Evolutionary conservation across 495 filamentous ascomycete species (phyloP).

Genomic region (Xylaria longipes): DNA sequence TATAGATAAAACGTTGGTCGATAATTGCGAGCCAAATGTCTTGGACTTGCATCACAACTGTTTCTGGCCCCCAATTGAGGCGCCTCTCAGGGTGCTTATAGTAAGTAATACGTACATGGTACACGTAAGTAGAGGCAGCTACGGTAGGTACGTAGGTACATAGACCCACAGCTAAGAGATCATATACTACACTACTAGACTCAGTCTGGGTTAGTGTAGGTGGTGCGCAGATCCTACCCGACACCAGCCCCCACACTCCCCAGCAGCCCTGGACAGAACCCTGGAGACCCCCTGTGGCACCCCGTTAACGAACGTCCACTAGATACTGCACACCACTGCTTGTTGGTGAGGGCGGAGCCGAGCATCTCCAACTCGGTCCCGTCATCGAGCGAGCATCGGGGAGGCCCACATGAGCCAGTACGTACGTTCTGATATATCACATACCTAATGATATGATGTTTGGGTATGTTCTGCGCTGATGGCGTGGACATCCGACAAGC

Average conservation of each 20-base stretch:
- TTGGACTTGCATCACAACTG: background rate
- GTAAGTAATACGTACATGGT: background rate
- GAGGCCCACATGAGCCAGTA: background rate
- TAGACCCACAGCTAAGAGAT: background rate
- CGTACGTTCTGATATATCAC: background rate
- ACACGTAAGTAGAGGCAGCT: no score
- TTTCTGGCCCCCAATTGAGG: background rate
- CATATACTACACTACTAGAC: background rate
- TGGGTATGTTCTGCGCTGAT: background rate
- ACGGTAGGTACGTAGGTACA: no score
- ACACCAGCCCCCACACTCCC: background rate
- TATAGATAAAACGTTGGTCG: background rate
- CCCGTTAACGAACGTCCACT: no score
- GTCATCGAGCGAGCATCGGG: background rate
- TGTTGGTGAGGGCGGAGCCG: no score
- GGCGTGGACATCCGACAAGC: constrained; percentile 4
- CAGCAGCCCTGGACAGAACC: no score
- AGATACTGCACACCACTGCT: no score
- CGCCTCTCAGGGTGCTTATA: background rate
- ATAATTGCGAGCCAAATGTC: constrained; percentile 1
- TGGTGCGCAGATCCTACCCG: background rate
- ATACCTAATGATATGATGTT: background rate
- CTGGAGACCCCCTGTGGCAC: no score
- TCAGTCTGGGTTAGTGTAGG: background rate
- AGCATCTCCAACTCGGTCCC: background rate